A percentile compares a stretch with the other conserved stretches of the same genome.
These are phyloP conservation scores for Pythium insidiosum DNA, from an alignment of 352 stramenopile species.

Conservation along the genomic window DNA sequence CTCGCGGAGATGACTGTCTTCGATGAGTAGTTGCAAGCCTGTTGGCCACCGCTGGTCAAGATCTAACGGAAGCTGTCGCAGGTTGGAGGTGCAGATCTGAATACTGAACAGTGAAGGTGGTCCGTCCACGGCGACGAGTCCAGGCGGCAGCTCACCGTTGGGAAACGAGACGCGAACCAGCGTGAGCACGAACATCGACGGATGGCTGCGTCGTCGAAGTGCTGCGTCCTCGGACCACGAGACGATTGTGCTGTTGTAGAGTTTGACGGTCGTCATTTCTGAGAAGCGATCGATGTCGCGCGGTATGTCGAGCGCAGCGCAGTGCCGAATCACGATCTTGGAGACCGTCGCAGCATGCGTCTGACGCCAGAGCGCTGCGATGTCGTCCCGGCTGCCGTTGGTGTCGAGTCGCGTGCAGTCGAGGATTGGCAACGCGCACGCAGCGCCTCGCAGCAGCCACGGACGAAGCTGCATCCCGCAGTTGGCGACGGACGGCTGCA, in stretches of 20 bases:
- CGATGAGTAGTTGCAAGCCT: no score
- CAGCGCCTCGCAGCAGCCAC: constrained; percentile 7
- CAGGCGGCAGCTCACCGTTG: constrained; percentile 2
- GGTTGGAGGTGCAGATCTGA: constrained; percentile 9
- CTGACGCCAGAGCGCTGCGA: constrained; percentile 8
- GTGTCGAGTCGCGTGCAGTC: constrained; percentile 17
- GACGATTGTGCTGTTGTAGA: constrained; percentile 29
- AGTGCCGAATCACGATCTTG: constrained; percentile 21
- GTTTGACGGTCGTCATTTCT: constrained; percentile 13
- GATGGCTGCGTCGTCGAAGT: constrained; percentile 17
- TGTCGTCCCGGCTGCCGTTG: constrained; percentile 1
- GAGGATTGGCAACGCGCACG: constrained; percentile 20
- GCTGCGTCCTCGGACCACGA: constrained; percentile 16
- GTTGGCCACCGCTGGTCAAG: constrained; percentile 5
- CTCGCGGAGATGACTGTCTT: no score
- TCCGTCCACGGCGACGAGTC: constrained; percentile 2
- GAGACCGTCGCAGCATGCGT: constrained; percentile 13
- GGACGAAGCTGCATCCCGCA: constrained; percentile 20
- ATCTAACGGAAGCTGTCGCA: constrained; percentile 3
- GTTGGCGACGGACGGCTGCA: constrained; percentile 1
- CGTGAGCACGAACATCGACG: constrained; percentile 9
- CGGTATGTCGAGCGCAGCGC: constrained; percentile 13
- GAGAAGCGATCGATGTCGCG: constrained; percentile 14
- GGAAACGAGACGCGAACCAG: constrained; percentile 16
- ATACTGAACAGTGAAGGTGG: constrained; percentile 6